Base-by-base conservation (phyloP, 768 basidiomycete species). In the Tremella fuciformis region DNA sequence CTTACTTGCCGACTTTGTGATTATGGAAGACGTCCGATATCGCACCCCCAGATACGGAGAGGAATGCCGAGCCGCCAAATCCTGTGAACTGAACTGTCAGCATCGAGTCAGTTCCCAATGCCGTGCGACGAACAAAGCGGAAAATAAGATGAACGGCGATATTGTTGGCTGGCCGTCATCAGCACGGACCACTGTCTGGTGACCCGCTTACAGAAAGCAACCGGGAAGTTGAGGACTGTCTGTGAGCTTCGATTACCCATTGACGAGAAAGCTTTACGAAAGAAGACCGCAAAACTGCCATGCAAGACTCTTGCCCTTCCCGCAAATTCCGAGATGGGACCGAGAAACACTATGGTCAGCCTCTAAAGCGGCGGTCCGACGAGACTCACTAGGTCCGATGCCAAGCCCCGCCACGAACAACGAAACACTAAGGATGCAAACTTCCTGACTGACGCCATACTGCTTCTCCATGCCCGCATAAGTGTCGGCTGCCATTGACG, bases 301-400 rank as follows among this genome's bases (percentile, higher is more conserved):
- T 80, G 79, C 70, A 90, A 88, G 13, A 89, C 81, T 41, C 80
- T 71, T 55, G 83, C 84, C 47, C 85, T 79, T 1, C 89, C 88
- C 66, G 84, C 83, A 16, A 87, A 81, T 63, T 86, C 83, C 18
- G 79, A 69, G 1, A 78, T 51, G 0, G 78, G 79, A 0, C 73
- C 78, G 6, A 52, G 70, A 77, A 84, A 22, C 76, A 78, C 65
- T 64, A 52, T 44, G n/a, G n/a, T 46, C 7, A 46, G n/a, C 22
- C 6, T 22, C 6, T n/a, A 15, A 6, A 46, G 7, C 42, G 8
- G 22, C 16, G n/a, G 6, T 8, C n/a, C 16, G 34, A 37, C 1
- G 8, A 3, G 2, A 66, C 66, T 60, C 51, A 65, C 65, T 49
- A 4, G 73, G 73, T 16, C 73, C 73, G 13, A 63, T 29, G 2